A percentile compares a stretch with the other conserved stretches of the same genome.
These are phyloP conservation scores for Chlorella vulgaris DNA, from an alignment of 139 green algal genomes.

Conservation along the genomic window DNA sequence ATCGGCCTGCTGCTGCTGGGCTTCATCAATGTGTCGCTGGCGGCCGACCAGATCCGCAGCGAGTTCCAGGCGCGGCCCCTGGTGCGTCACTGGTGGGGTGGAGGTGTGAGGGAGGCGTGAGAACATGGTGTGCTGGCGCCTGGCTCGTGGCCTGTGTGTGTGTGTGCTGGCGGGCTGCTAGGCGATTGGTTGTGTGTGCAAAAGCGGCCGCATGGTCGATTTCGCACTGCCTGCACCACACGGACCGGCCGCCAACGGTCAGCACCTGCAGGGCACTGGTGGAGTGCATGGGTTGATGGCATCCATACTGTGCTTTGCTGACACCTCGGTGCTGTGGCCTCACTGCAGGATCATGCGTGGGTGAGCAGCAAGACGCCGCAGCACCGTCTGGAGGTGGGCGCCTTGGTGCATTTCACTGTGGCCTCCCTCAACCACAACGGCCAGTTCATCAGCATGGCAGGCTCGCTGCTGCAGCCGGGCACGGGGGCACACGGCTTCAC, in stretches of 20 bases:
- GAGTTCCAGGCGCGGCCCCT: slow-evolving; percentile 39
- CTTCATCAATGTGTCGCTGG: slow-evolving; percentile 71
- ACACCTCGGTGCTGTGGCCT: too few relatives aligned
- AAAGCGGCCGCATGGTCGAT: too few relatives aligned
- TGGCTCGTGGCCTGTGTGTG: too few relatives aligned
- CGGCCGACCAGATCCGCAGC: slow-evolving; percentile 40
- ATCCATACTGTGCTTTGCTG: too few relatives aligned
- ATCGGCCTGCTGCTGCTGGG: slow-evolving; percentile 72
- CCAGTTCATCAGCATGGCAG: slow-evolving; percentile 40
- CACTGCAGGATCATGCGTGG: slow-evolving; percentile 44
- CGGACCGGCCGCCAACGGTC: too few relatives aligned
- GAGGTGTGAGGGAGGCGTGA: not conserved
- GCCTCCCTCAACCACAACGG: slow-evolving; percentile 19
- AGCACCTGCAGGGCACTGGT: too few relatives aligned
- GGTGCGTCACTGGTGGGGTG: slow-evolving; percentile 17
- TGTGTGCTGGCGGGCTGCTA: too few relatives aligned
- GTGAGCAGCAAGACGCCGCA: slow-evolving; percentile 1
- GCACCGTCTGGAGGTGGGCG: slow-evolving; percentile 38
- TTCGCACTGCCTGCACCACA: too few relatives aligned
- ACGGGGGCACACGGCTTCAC: slow-evolving; percentile 24
- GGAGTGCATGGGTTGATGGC: too few relatives aligned
- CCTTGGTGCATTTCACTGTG: slow-evolving; percentile 42
- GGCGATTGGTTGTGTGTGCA: too few relatives aligned
- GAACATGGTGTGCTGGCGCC: not conserved
- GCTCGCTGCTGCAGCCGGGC: slow-evolving; percentile 36